Evolutionary conservation across 2,329 filamentous ascomycete species (phyloP), one percentile per base, ranked within the genome.

Genomic region (Penicillium sp.): DNA sequence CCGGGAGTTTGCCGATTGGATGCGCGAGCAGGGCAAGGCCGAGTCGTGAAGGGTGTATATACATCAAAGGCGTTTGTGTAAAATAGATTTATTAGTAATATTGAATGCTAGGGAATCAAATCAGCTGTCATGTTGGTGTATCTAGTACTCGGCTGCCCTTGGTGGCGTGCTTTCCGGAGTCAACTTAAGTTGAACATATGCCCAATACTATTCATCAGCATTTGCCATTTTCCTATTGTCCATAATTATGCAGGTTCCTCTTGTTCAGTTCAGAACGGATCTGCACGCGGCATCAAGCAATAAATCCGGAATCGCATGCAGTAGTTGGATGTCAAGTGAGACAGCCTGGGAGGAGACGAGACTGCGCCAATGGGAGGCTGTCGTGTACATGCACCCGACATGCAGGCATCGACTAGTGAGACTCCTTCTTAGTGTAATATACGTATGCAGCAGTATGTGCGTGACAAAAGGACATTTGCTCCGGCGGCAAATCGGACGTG

Each of bases 1-100:
- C 68, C 85, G 81, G 68, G 89, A 92, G 59, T 96, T 96, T 77
- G 81, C 84, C 16, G 81, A 86, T 60, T 95, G 90, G 90, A 82
- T 85, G 23, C 74, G 76, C 52, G 71, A 75, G 9, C 68, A 74
- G 49, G 70, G 66, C 54, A 61, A 40, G 26, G 21, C 23, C 2
- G 33, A 47, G 30, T 58, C n/a, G 11, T 50, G 30, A n/a, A 11
- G 8, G 30, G 2, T 23, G 40, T 21, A 26, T 35, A 38, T 54
- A 47, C 11, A 20, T 16, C 49, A 55, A 48, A 48, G 12, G 12
- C 16, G 2, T 35, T 14, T 35, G 3, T 35, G 12, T 35, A 35
- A n/a, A n/a, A n/a, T n/a, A n/a, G n/a, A n/a, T n/a, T n/a, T n/a
- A n/a, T n/a, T n/a, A n/a, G n/a, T n/a, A n/a, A n/a, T n/a, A 47